phyloP scores from a whole-genome alignment of 305 asterid genomes.

The Solanum hybrid region DNA sequence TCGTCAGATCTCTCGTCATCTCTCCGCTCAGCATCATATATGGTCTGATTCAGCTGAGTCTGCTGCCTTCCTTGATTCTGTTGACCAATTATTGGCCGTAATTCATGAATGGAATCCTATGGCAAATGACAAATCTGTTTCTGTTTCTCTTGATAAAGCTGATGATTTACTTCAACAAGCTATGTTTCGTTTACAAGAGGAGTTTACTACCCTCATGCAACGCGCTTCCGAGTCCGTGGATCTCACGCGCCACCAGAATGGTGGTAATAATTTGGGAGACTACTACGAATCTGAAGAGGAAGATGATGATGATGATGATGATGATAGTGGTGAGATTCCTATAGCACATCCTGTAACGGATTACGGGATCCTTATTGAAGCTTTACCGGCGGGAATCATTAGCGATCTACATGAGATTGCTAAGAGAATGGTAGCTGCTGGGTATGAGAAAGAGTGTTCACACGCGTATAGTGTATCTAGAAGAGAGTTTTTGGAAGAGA shows the following conservation, averaged over 20 bases:
- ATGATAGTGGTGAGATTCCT: background rate
- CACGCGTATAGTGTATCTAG: background rate
- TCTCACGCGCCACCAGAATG: background rate
- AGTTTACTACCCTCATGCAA: background rate
- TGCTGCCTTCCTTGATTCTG: constrained; percentile 41
- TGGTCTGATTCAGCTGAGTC: constrained; percentile 60
- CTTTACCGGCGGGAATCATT: background rate
- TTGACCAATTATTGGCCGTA: constrained; percentile 55
- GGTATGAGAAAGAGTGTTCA: background rate
- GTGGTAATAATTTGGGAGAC: background rate
- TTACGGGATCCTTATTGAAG: background rate
- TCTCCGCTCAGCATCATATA: constrained; percentile 44
- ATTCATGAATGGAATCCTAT: constrained; percentile 45
- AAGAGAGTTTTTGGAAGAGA: background rate
- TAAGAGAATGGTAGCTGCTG: background rate
- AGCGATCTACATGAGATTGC: background rate
- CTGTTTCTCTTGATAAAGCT: background rate
- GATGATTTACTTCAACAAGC: background rate
- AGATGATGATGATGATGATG: background rate
- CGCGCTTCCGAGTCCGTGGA: background rate
- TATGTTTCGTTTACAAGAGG: background rate
- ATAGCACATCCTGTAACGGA: background rate
- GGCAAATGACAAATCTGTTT: background rate
- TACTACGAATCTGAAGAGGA: background rate
- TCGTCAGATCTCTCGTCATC: constrained; percentile 35